Base-by-base conservation (phyloP, 1,284 basidiomycete genomes). In the Naganishia cerealis region DNA sequence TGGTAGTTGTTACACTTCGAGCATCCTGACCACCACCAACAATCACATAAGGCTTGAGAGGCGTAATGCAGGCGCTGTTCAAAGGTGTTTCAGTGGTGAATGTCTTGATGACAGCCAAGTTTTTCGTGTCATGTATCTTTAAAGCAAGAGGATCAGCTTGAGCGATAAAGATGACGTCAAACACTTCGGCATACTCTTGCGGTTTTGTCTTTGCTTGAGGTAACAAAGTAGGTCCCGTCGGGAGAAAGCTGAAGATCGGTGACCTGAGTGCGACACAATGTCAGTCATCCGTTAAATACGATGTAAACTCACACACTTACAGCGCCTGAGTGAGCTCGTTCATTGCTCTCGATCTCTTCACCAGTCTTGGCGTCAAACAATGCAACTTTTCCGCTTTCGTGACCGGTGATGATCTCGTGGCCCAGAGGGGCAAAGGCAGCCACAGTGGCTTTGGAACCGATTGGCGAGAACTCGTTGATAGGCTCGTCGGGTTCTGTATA, bases 11-110 rank as follows among this genome's bases (percentile, higher is more conserved):
- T 67, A 99, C 95, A 76, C 85, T 90, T 94, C 95, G 97, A 10
- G 95, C 95, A 78, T 98, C 95, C 81, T 98, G 95, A 66, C 95
- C 95, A 81, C 95, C 95, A 65, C 96, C 96, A 50, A 97, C 84
- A 40, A 96, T 86, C 58, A 95, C 90, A 77, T 94, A 98, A 57
- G 94, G 95, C 76, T 88, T 86, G 66, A 86, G 84, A 3, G 91
- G 91, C 18, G 93, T 87, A 61, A 98, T 85, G 29, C 92, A 88
- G 1, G 95, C 94, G 73, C 91, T 94, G 83, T 99, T 99, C 71
- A 99, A 83, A 0, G 95, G 95, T 1, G 94, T 97, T 80, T 98
- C 94, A 6, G 94, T 95, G 16, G 87, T 81, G 81, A 85, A 99
- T 4, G 92, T 94, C 83, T 99, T 99, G 82, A 99, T 88, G 58